A percentile compares a stretch with the other conserved stretches of the same genome.
phyloP scores from a whole-genome alignment of 169 alveolate species.

The Plasmodium gaboni region DNA sequence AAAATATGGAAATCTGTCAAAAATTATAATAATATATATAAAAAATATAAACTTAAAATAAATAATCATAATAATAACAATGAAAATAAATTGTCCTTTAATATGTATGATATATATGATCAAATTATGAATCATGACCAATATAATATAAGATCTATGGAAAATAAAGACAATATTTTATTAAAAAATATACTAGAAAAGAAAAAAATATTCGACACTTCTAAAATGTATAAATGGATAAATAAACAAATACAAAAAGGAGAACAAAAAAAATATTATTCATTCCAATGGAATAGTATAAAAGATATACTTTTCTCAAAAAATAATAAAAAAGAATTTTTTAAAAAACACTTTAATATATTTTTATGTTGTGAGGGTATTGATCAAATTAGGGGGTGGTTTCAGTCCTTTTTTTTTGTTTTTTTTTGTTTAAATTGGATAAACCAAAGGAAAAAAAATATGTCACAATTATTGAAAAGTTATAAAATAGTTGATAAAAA shows the following conservation, averaged over 20 bases:
- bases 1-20: conserved; percentile 1
- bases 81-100: background rate
- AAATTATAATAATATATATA: background rate
- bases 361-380: conserved; percentile 85
- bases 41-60: background rate
- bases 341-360: background rate
- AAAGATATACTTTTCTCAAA: conserved; percentile 6
- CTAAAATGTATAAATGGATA: conserved; percentile 29
- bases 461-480: background rate
- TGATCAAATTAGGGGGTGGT: conserved; percentile 92
- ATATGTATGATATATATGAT: conserved; percentile 38
- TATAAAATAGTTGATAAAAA: no score
- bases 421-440: conserved; percentile 58
- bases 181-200: conserved; percentile 43
- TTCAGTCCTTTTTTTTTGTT: conserved; percentile 85
- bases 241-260: conserved; percentile 17
- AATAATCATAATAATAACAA: background rate
- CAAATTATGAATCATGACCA: background rate
- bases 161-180: background rate
- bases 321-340: background rate
- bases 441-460: background rate
- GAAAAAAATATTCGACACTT: conserved; percentile 56
- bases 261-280: background rate
- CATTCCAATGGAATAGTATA: background rate
- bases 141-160: background rate